These are phyloP conservation scores for Vaccinium corymbosum DNA, from an alignment of 148 eudicot genomes.

Conservation along the genomic window DNA sequence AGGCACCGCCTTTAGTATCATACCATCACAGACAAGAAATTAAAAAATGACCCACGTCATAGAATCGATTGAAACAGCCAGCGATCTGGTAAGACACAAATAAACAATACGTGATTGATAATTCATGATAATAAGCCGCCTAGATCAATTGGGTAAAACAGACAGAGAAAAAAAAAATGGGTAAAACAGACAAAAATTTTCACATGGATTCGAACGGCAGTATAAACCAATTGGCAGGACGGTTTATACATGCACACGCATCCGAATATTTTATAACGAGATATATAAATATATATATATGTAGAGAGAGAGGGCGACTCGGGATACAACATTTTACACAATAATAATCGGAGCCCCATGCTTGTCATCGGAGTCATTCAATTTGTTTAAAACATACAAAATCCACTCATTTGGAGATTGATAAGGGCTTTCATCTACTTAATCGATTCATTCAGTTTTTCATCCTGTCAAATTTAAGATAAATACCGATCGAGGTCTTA, in stretches of 20 bases:
- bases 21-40: slow-evolving; percentile 1
- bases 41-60: slow-evolving; percentile 12
- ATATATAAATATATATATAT: too few relatives aligned
- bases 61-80: neutral
- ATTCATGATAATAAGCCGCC: neutral
- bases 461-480: too few relatives aligned
- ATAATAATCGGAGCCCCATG: too few relatives aligned
- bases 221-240: neutral
- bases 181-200: neutral
- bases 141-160: neutral
- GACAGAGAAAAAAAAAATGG: too few relatives aligned
- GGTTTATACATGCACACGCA: neutral
- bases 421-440: too few relatives aligned
- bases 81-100: neutral
- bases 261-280: neutral
- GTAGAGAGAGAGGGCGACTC: too few relatives aligned
- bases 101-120: neutral
- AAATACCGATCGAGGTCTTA: too few relatives aligned
- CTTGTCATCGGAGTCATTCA: too few relatives aligned
- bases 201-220: neutral
- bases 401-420: too few relatives aligned
- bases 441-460: too few relatives aligned
- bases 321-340: too few relatives aligned
- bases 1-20: slow-evolving; percentile 6
- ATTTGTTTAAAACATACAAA: too few relatives aligned